These are phyloP conservation scores for Coprinopsis marcescibilis DNA, from an alignment of 768 basidiomycete species.

Conservation along the genomic window DNA sequence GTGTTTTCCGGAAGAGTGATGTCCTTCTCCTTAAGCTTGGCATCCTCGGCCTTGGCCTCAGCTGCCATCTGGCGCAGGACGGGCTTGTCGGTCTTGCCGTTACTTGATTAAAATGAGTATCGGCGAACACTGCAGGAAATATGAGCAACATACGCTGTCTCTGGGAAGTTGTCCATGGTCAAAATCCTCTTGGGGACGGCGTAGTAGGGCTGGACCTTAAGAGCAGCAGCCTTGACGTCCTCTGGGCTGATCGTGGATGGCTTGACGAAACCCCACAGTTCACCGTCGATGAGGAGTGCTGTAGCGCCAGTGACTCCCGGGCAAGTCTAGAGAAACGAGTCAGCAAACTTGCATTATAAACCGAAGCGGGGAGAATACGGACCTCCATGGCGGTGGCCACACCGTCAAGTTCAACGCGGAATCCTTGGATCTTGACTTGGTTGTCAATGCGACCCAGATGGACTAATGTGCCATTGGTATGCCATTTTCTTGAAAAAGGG, in stretches of 20 bases:
- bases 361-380: conserved; percentile 4
- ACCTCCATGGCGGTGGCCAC: conserved; percentile 58
- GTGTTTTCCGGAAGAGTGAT: conserved; percentile 8
- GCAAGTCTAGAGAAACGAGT: conserved; percentile 29
- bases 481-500: conserved; percentile 36
- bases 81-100: conserved; percentile 47
- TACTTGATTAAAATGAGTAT: conserved; percentile 24
- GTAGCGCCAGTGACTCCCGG: conserved; percentile 38
- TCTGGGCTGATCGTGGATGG: conserved; percentile 31
- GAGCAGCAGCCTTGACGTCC: conserved; percentile 36
- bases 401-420: conserved; percentile 60
- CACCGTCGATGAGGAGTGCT: conserved; percentile 44
- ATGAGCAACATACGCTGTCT: conserved; percentile 37
- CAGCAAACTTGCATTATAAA: neutral
- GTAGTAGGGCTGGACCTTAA: conserved; percentile 54
- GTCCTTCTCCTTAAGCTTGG: conserved; percentile 11
- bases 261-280: conserved; percentile 52
- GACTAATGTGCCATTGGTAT: conserved; percentile 46
- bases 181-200: conserved; percentile 47
- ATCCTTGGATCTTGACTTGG: conserved; percentile 63
- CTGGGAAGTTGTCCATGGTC: conserved; percentile 41
- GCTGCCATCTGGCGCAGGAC: conserved; percentile 34
- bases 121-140: conserved; percentile 1
- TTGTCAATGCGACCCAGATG: conserved; percentile 57
- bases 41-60: conserved; percentile 14